phyloP scores from a whole-genome alignment of 345 rosid genomes.

The Heritiera fomes region DNA sequence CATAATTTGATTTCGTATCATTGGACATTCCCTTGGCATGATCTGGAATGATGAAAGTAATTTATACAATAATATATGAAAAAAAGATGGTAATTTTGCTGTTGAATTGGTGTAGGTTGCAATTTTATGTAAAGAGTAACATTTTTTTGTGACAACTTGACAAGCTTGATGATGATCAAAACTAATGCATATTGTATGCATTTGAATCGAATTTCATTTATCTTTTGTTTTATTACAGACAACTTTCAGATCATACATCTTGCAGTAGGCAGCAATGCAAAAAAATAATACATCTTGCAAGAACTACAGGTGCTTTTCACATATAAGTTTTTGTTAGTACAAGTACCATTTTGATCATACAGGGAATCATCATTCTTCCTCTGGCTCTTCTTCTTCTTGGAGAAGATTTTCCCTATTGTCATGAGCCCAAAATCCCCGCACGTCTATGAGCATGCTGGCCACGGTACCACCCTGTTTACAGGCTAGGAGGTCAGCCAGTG shows the following conservation, averaged over 20 bases:
- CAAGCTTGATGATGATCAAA: no score
- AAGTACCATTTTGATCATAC: background rate
- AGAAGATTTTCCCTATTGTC: slow-evolving; percentile 98
- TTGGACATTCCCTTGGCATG: no score
- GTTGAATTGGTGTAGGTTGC: no score
- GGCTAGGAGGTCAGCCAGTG: slow-evolving; percentile 66
- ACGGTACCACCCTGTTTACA: slow-evolving; percentile 99
- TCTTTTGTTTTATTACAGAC: background rate
- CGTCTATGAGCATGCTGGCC: slow-evolving; percentile 96
- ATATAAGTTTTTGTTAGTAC: background rate
- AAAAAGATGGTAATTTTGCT: no score
- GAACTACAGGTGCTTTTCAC: background rate
- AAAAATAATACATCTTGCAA: slow-evolving; percentile 9
- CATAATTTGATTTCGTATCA: no score
- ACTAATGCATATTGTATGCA: background rate
- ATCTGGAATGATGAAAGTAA: no score
- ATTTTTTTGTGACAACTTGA: no score
- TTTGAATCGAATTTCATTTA: background rate
- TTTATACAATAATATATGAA: no score
- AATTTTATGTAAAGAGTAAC: no score
- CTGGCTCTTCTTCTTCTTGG: slow-evolving; percentile 98
- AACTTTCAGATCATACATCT: background rate
- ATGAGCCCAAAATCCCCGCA: slow-evolving; percentile 99
- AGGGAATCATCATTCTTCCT: slow-evolving; percentile 40
- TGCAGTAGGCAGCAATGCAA: slow-evolving; percentile 1